phyloP scores from a whole-genome alignment of 352 stramenopile genomes.

The Globisporangium camurandrum region DNA sequence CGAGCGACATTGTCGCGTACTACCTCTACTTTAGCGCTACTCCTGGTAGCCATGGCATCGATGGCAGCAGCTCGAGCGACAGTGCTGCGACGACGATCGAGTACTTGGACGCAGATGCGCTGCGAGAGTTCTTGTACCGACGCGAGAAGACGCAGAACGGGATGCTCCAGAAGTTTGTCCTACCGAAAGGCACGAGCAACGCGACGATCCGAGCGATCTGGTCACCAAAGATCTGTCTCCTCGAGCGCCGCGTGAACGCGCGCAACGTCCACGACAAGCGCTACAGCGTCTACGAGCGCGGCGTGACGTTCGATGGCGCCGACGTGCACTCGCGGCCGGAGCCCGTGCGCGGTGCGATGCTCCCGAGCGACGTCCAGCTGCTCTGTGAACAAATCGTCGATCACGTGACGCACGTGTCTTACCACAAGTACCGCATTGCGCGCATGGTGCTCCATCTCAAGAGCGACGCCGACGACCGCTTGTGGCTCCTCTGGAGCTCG shows the following conservation, averaged over 20 bases:
- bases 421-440: slow-evolving; percentile 88
- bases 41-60: too few species aligned
- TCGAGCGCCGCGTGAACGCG: slow-evolving; percentile 89
- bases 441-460: slow-evolving; percentile 96
- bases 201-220: slow-evolving; percentile 89
- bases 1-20: slow-evolving; percentile 88
- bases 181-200: slow-evolving; percentile 89
- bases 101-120: slow-evolving; percentile 84
- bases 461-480: slow-evolving; percentile 86
- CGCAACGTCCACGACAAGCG: slow-evolving; percentile 87
- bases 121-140: slow-evolving; percentile 92
- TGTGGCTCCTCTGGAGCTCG: slow-evolving; percentile 94
- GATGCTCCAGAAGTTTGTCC: slow-evolving; percentile 92
- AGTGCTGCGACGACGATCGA: slow-evolving; percentile 71
- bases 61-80: not conserved
- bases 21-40: too few species aligned
- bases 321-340: slow-evolving; percentile 82
- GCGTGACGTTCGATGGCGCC: slow-evolving; percentile 93
- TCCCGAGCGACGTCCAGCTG: slow-evolving; percentile 86
- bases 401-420: slow-evolving; percentile 89
- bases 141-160: slow-evolving; percentile 86
- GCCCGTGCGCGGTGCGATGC: slow-evolving; percentile 86
- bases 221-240: slow-evolving; percentile 93
- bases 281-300: slow-evolving; percentile 90
- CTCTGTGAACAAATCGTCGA: slow-evolving; percentile 90